Conservation (phyloP, 305 asterid species). For the Withania somnifera region DNA sequence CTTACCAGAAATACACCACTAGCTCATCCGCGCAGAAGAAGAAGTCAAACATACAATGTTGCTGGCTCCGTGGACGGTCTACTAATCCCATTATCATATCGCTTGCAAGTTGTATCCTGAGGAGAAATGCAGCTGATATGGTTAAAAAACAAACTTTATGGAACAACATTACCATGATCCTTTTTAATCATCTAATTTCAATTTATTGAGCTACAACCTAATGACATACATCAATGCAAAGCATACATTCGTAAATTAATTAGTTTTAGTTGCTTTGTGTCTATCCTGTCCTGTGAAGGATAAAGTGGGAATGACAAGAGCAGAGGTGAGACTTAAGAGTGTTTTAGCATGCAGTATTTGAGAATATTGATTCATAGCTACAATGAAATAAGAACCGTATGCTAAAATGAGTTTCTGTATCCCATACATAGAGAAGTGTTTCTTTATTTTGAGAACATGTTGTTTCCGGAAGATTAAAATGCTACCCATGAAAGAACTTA, state of each 20-base stretch:
- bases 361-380: not conserved
- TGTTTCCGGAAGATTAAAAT: not conserved
- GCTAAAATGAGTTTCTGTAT: not conserved
- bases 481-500: conserved; percentile 19
- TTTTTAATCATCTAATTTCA: too few species aligned
- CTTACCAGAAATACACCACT: not conserved
- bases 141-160: too few species aligned
- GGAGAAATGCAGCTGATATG: conserved; percentile 16
- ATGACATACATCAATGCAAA: not conserved
- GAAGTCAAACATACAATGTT: conserved; percentile 13
- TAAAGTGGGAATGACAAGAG: not conserved
- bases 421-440: not conserved
- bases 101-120: conserved; percentile 25
- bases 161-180: too few species aligned
- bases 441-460: not conserved
- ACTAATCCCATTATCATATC: conserved; percentile 23
- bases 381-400: not conserved
- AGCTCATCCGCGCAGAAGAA: not conserved
- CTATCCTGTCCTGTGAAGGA: not conserved
- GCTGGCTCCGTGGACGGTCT: conserved; percentile 24
- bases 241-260: not conserved
- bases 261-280: not conserved
- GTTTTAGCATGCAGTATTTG: not conserved
- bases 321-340: not conserved
- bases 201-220: not conserved